Conservation (phyloP, 345 rosid genomes). For the Diplotaxis tenuifolia region DNA sequence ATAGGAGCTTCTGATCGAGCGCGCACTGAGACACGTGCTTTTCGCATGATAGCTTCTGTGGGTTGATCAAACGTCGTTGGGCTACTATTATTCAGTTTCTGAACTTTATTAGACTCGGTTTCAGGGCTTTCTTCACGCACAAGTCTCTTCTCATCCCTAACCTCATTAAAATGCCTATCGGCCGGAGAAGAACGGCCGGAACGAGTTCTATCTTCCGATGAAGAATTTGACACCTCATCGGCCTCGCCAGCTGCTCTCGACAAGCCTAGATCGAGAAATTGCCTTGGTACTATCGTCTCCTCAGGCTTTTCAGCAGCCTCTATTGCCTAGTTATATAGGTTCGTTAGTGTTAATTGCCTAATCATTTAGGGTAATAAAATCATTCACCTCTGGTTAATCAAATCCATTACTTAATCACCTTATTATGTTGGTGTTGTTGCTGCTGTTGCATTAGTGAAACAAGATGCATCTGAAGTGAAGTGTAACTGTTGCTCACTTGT, state of each 20-base stretch:
- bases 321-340: conserved; percentile 39
- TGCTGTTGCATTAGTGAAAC: conserved; percentile 61
- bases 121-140: conserved; percentile 70
- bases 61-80: conserved; percentile 52
- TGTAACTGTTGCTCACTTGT: conserved; percentile 68
- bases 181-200: no score
- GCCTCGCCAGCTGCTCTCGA: conserved; percentile 38
- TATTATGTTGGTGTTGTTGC: conserved; percentile 25
- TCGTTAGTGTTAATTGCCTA: neutral
- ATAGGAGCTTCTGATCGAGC: conserved; percentile 98
- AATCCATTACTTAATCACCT: conserved; percentile 10
- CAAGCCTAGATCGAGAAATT: conserved; percentile 63
- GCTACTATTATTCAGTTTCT: conserved; percentile 49
- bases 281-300: conserved; percentile 56
- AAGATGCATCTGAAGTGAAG: conserved; percentile 65
- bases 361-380: neutral
- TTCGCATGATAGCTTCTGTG: conserved; percentile 82
- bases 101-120: conserved; percentile 52
- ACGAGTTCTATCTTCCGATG: conserved; percentile 84
- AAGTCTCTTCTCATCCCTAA: conserved; percentile 44
- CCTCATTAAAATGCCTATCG: conserved; percentile 36
- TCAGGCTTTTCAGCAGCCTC: conserved; percentile 41
- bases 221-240: conserved; percentile 54
- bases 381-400: neutral
- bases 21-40: conserved; percentile 96